These are phyloP conservation scores for Rhodotorula sp. DNA, from an alignment of 1,284 basidiomycete species.

Conservation along the genomic window DNA sequence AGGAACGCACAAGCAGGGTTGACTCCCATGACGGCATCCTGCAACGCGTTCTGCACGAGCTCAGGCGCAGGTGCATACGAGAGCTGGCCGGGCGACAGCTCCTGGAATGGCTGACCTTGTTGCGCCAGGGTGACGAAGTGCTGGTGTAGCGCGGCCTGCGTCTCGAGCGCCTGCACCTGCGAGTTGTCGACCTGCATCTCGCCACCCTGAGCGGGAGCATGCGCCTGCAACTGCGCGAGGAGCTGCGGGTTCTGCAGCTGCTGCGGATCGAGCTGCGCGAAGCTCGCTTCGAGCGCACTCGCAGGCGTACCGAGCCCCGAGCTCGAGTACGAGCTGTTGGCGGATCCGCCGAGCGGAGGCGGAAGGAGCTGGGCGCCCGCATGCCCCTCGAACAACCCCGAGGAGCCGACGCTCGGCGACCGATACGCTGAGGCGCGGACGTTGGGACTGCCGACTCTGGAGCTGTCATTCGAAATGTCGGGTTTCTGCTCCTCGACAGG, in stretches of 20 bases:
- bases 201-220: background rate
- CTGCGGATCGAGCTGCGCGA: conserved; percentile 18
- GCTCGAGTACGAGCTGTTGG: conserved; percentile 3
- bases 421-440: conserved; percentile 6
- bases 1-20: conserved; percentile 20
- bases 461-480: conserved; percentile 12
- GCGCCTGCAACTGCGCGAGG: conserved; percentile 10
- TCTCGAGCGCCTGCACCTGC: conserved; percentile 19
- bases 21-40: conserved; percentile 20
- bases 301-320: conserved; percentile 19
- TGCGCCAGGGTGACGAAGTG: conserved; percentile 26
- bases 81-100: conserved; percentile 11
- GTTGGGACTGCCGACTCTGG: conserved; percentile 21
- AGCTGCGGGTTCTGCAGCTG: conserved; percentile 13
- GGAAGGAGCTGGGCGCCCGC: background rate
- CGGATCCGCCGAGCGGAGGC: background rate
- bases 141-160: conserved; percentile 36
- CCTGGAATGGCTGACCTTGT: conserved; percentile 13
- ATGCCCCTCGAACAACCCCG: conserved; percentile 13
- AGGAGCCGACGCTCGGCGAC: conserved; percentile 22
- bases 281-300: conserved; percentile 16
- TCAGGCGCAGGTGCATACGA: conserved; percentile 36
- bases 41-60: conserved; percentile 30
- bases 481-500: conserved; percentile 14
- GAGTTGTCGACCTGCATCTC: conserved; percentile 28